A percentile compares a stretch with the other conserved stretches of the same genome.
Evolutionary conservation across 2,329 filamentous ascomycete genomes (phyloP).

Genomic region (Fusarium newnesense): DNA sequence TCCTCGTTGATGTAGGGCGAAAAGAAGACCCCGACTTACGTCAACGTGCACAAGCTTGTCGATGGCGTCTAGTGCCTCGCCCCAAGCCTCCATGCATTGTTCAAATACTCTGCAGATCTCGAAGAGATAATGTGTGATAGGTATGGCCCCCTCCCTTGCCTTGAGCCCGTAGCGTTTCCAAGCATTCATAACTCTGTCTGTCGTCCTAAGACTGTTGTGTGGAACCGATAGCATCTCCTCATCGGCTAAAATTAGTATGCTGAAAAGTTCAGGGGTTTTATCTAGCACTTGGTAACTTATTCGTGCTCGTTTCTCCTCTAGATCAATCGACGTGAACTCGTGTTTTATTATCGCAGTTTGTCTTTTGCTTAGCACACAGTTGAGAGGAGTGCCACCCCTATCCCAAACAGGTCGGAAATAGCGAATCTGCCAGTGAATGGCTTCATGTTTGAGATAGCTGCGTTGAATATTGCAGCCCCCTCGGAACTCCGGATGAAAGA

Average conservation of each 20-base stretch:
- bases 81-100: background rate
- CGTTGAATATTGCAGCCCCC: too few relatives aligned
- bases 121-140: background rate
- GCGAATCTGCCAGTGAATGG: background rate
- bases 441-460: too few relatives aligned
- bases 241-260: background rate
- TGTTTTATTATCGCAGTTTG: background rate
- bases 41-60: background rate
- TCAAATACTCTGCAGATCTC: background rate
- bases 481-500: too few relatives aligned
- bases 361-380: background rate
- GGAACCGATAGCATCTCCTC: background rate
- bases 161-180: too few relatives aligned
- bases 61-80: fast-evolving
- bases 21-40: background rate
- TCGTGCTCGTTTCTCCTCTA: background rate
- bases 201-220: too few relatives aligned
- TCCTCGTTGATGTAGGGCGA: too few relatives aligned
- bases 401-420: too few relatives aligned
- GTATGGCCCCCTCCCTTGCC: too few relatives aligned
- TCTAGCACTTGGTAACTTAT: background rate
- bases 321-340: fast-evolving
- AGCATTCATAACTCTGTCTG: too few relatives aligned
- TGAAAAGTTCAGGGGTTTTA: background rate
- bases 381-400: too few relatives aligned